Conservation (phyloP, 768 basidiomycete genomes). For the Suillus cothurnatus region DNA sequence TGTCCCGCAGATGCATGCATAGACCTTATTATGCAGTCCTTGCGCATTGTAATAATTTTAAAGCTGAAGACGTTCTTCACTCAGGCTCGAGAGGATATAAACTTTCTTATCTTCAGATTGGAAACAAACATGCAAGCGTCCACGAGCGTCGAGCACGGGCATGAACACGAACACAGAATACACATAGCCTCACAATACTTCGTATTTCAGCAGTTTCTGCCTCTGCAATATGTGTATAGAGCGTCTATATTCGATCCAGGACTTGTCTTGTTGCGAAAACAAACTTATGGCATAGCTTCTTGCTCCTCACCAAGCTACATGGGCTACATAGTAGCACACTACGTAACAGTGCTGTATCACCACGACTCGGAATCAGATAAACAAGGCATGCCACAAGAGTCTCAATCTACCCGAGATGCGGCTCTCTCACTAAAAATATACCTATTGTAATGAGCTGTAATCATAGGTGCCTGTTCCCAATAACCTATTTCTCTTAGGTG, state of each 20-base stretch:
- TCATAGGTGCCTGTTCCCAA: too few species aligned
- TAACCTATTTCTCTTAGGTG: too few species aligned
- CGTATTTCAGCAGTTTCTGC: constrained; percentile 63
- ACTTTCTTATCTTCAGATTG: neutral
- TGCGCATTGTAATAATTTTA: neutral
- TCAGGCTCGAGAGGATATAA: neutral
- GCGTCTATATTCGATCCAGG: constrained; percentile 12
- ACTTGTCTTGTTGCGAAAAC: neutral
- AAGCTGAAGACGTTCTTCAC: neutral
- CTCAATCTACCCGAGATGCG: neutral
- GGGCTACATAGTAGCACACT: neutral
- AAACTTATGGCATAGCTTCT: constrained; percentile 28
- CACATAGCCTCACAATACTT: constrained; percentile 46
- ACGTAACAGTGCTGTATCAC: neutral
- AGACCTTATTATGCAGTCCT: neutral
- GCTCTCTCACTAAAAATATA: too few species aligned
- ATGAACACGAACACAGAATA: neutral
- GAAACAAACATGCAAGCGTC: neutral
- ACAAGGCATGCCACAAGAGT: neutral
- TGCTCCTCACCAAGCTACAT: neutral
- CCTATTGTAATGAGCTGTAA: too few species aligned
- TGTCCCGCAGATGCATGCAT: neutral
- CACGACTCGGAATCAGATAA: neutral
- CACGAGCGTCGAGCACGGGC: neutral
- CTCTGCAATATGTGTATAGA: constrained; percentile 45